A percentile compares a stretch with the other conserved stretches of the same genome.
These are phyloP conservation scores for Solanum pennellii DNA, from an alignment of 257 asterid genomes.

Conservation along the genomic window DNA sequence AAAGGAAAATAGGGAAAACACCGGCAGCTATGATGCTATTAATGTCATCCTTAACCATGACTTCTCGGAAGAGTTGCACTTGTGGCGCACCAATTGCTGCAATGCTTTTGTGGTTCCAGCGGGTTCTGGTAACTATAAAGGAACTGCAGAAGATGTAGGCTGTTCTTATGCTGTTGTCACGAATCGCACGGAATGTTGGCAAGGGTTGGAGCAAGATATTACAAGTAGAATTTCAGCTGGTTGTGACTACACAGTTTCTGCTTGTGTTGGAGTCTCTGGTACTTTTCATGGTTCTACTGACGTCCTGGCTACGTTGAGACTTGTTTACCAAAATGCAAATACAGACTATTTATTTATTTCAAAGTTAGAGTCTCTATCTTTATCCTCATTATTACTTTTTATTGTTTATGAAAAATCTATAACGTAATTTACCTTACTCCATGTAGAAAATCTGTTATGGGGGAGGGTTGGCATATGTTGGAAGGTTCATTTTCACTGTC, in stretches of 20 bases:
- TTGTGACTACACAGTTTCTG: constrained; percentile 41
- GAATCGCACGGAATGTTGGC: constrained; percentile 65
- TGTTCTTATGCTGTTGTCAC: constrained; percentile 48
- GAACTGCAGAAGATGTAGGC: constrained; percentile 16
- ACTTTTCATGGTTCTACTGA: constrained; percentile 28
- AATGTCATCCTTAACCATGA: constrained; percentile 71
- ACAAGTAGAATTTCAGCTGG: constrained; percentile 45
- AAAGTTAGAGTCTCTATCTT: constrained; percentile 26
- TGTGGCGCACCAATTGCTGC: constrained; percentile 71
- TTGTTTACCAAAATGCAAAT: constrained; percentile 39
- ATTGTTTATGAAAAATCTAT: not conserved
- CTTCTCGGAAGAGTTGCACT: constrained; percentile 64
- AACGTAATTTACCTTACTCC: constrained; percentile 1
- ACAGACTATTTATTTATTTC: constrained; percentile 57
- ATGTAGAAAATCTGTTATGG: constrained; percentile 47
- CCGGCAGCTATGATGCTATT: constrained; percentile 2
- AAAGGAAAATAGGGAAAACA: not conserved
- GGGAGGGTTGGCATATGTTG: constrained; percentile 52
- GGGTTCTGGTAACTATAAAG: constrained; percentile 21
- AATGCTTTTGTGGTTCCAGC: constrained; percentile 45
- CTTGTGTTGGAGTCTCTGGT: constrained; percentile 60
- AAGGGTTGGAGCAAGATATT: constrained; percentile 86
- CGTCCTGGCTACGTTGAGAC: constrained; percentile 67
- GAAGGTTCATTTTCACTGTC: constrained; percentile 66
- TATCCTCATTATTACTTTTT: not conserved